Conservation (phyloP, 139 green algal genomes). For the Eudorina sp. region DNA sequence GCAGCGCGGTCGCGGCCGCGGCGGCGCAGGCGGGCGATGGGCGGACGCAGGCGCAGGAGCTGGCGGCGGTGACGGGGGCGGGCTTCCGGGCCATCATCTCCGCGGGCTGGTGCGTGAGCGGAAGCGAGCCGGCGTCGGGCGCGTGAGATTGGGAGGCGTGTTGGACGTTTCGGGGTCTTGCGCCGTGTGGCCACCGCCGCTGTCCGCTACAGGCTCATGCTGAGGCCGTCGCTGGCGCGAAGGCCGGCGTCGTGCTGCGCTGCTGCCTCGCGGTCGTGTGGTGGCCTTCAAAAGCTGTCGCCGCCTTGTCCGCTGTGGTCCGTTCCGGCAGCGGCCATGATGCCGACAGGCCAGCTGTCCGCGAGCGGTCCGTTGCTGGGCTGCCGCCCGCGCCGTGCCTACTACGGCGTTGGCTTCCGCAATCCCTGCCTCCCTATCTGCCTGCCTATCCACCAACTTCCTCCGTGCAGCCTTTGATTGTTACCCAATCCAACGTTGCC, state of each 20-base stretch:
- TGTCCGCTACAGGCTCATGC: too few species aligned
- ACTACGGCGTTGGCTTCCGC: too few species aligned
- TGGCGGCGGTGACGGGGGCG: conserved; percentile 36
- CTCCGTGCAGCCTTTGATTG: too few species aligned
- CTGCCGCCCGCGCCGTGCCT: too few species aligned
- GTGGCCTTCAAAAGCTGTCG: not conserved
- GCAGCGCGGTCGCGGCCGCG: not conserved
- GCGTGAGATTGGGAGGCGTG: not conserved
- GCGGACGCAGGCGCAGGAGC: not conserved
- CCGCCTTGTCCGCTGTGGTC: not conserved
- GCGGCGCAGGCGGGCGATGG: not conserved
- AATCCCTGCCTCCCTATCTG: too few species aligned
- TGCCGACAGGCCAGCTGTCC: too few species aligned
- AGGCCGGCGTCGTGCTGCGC: too few species aligned
- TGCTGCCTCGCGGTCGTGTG: not conserved
- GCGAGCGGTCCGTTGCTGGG: too few species aligned
- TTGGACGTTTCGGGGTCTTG: not conserved
- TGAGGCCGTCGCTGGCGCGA: too few species aligned
- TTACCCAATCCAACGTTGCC: not conserved
- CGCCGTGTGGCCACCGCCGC: too few species aligned
- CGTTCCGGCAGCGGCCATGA: too few species aligned
- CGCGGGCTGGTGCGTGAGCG: not conserved
- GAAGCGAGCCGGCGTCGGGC: not conserved
- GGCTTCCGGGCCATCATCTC: conserved; percentile 36
- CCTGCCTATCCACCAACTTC: too few species aligned